Evolutionary conservation across 352 stramenopile species (phyloP).

Genomic region (Peronosclerospora sorghi): DNA sequence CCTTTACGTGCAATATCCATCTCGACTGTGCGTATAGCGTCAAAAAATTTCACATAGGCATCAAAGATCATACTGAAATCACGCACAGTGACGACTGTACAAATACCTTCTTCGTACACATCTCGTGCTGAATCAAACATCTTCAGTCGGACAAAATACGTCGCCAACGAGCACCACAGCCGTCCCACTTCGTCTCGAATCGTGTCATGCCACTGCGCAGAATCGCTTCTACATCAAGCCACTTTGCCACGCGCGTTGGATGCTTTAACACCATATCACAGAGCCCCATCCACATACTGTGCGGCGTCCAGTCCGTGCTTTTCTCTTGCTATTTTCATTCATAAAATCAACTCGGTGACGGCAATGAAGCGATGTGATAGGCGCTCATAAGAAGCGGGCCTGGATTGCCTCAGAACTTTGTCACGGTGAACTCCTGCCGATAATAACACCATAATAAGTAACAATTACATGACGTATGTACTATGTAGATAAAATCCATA

Average conservation of each 20-base stretch:
- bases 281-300: slow-evolving; percentile 97
- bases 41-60: slow-evolving; percentile 97
- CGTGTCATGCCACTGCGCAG: slow-evolving; percentile 87
- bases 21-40: slow-evolving; percentile 93
- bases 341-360: slow-evolving; percentile 82
- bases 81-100: slow-evolving; percentile 67
- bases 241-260: slow-evolving; percentile 78
- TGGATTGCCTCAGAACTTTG: slow-evolving; percentile 50
- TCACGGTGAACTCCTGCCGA: slow-evolving; percentile 51
- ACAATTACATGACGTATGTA: not conserved
- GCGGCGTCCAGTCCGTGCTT: slow-evolving; percentile 47
- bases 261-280: slow-evolving; percentile 93
- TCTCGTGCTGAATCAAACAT: slow-evolving; percentile 94
- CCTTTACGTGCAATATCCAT: slow-evolving; percentile 74
- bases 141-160: slow-evolving; percentile 94
- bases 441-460: not conserved
- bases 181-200: slow-evolving; percentile 94
- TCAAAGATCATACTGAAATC: slow-evolving; percentile 99
- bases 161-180: slow-evolving; percentile 96
- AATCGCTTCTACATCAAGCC: slow-evolving; percentile 93
- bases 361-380: slow-evolving; percentile 35
- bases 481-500: slow-evolving; percentile 21
- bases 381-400: slow-evolving; percentile 38
- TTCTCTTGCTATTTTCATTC: slow-evolving; percentile 41
- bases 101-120: slow-evolving; percentile 91